phyloP scores from a whole-genome alignment of 257 asterid genomes.

The Petunia axillaris region DNA sequence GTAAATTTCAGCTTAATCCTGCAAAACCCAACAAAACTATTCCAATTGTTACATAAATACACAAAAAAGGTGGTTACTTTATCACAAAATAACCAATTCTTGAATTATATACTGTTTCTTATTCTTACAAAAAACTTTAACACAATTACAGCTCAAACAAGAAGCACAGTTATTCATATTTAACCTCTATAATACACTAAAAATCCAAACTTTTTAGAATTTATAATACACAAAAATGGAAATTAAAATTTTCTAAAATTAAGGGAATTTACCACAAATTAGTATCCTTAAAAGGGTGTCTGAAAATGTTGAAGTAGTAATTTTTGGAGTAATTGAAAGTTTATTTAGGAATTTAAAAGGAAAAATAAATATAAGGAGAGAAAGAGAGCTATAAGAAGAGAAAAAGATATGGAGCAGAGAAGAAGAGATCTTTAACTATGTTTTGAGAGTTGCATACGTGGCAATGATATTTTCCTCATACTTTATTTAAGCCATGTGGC shows the following conservation, averaged over 20 bases:
- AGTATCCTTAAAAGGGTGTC: background rate
- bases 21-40: background rate
- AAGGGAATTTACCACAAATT: background rate
- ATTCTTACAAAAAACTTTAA: background rate
- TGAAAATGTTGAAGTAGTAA: background rate
- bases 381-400: constrained; percentile 20
- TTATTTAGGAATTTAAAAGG: constrained; percentile 44
- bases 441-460: constrained; percentile 60
- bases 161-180: background rate
- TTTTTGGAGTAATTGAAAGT: constrained; percentile 2
- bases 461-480: constrained; percentile 47
- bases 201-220: background rate
- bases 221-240: background rate
- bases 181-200: background rate
- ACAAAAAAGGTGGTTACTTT: background rate
- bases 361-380: background rate
- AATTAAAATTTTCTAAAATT: background rate
- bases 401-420: constrained; percentile 26
- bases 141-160: background rate
- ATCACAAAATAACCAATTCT: background rate
- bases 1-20: constrained; percentile 2
- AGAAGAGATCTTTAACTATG: constrained; percentile 75
- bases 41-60: background rate
- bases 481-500: constrained; percentile 3
- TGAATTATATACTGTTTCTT: background rate